These are phyloP conservation scores for Lodderomyces jiufengensis DNA, from an alignment of 1,139 yeast species.

Conservation along the genomic window DNA sequence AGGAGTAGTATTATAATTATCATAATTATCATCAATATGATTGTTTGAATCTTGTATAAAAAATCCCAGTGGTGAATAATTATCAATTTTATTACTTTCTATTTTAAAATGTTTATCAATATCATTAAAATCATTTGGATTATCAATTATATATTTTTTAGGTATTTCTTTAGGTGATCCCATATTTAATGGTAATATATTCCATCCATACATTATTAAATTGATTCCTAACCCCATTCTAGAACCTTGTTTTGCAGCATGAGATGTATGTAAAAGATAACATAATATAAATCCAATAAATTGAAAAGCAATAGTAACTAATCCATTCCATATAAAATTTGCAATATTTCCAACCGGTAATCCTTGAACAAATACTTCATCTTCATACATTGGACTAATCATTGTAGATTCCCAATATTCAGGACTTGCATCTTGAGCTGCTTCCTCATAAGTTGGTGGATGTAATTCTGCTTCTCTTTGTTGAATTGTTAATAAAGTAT, in stretches of 20 bases:
- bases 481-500: slow-evolving; percentile 39
- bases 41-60: slow-evolving; percentile 16
- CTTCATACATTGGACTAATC: slow-evolving; percentile 76
- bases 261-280: slow-evolving; percentile 89
- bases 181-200: slow-evolving; percentile 60
- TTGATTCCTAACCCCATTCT: slow-evolving; percentile 90
- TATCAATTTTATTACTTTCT: slow-evolving; percentile 43
- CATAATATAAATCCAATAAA: slow-evolving; percentile 91
- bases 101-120: slow-evolving; percentile 37
- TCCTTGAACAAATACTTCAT: slow-evolving; percentile 92
- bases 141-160: slow-evolving; percentile 45
- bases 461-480: slow-evolving; percentile 37
- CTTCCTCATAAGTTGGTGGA: slow-evolving; percentile 96
- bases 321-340: slow-evolving; percentile 83
- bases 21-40: slow-evolving; percentile 8
- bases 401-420: slow-evolving; percentile 96
- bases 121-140: slow-evolving; percentile 52
- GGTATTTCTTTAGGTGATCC: slow-evolving; percentile 39
- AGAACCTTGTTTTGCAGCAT: slow-evolving; percentile 96
- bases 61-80: slow-evolving; percentile 37
- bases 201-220: slow-evolving; percentile 71
- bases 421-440: slow-evolving; percentile 91
- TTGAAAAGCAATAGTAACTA: slow-evolving; percentile 87
- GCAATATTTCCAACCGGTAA: slow-evolving; percentile 93
- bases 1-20: slow-evolving; percentile 25